Percentiles rank a stretch among this genome's conserved stretches.
Evolutionary conservation across 257 asterid species (phyloP).

Genomic region (Solanum bukasovii): DNA sequence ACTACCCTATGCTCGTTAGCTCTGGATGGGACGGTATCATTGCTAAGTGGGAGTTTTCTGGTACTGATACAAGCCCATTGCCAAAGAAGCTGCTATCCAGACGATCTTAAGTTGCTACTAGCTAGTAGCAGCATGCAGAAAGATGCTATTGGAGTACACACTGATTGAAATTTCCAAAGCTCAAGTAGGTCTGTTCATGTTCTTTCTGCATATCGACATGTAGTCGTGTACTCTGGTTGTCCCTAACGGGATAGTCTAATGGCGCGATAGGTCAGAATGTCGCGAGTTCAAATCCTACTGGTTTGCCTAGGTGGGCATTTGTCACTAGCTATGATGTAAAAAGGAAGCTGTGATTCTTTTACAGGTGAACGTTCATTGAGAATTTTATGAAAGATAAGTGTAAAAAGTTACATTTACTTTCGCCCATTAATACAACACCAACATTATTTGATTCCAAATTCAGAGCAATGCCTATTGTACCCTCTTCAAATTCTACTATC

Average conservation of each 20-base stretch:
- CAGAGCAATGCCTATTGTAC: too few species aligned
- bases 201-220: neutral
- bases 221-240: neutral
- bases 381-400: neutral
- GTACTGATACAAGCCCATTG: constrained; percentile 13
- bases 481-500: too few species aligned
- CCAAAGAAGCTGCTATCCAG: constrained; percentile 18
- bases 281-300: neutral
- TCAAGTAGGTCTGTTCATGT: neutral
- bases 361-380: neutral
- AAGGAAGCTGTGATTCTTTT: neutral
- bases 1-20: constrained; percentile 63
- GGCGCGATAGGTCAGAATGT: neutral
- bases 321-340: neutral
- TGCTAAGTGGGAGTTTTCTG: constrained; percentile 84
- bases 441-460: too few species aligned
- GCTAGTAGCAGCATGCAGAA: constrained; percentile 5
- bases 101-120: constrained; percentile 16
- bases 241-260: neutral
- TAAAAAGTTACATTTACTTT: neutral
- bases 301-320: neutral
- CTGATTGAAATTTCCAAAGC: neutral
- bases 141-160: neutral
- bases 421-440: too few species aligned
- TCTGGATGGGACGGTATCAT: constrained; percentile 84